These are phyloP conservation scores for Nicotiana otophora DNA, from an alignment of 257 asterid genomes.

Conservation along the genomic window DNA sequence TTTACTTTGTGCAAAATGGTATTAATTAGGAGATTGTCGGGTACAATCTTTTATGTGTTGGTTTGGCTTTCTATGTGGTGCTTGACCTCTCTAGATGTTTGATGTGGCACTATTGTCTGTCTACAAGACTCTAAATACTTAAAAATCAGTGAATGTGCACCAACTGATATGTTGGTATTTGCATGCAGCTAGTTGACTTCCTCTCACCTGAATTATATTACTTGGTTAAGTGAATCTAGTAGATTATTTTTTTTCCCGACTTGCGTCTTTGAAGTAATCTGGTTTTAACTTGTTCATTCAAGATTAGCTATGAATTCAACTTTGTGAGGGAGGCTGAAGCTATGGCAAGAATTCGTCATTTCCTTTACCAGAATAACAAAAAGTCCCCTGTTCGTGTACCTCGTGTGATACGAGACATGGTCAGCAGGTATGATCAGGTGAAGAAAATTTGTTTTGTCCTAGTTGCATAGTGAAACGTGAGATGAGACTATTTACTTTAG, in stretches of 20 bases:
- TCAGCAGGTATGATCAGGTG: conserved; percentile 52
- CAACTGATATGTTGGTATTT: conserved; percentile 1
- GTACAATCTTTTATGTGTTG: neutral
- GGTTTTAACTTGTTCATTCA: conserved; percentile 19
- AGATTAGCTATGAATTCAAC: conserved; percentile 95
- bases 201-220: neutral
- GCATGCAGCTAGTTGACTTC: neutral
- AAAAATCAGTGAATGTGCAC: neutral
- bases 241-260: neutral
- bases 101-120: neutral
- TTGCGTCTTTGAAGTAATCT: conserved; percentile 3
- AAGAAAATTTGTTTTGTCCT: conserved; percentile 8
- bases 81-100: neutral
- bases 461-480: neutral
- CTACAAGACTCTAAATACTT: neutral
- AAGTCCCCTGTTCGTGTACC: conserved; percentile 80
- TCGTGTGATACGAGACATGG: conserved; percentile 49
- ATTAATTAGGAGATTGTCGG: neutral
- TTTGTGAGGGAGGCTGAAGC: conserved; percentile 93
- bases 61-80: neutral
- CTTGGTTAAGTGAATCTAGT: neutral
- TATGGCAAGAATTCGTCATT: conserved; percentile 72
- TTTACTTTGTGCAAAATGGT: neutral
- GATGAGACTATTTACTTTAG: neutral
- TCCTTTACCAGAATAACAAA: conserved; percentile 64